These are phyloP conservation scores for Parastagonospora nodorum DNA, from an alignment of 2,329 filamentous ascomycete genomes.

Conservation along the genomic window DNA sequence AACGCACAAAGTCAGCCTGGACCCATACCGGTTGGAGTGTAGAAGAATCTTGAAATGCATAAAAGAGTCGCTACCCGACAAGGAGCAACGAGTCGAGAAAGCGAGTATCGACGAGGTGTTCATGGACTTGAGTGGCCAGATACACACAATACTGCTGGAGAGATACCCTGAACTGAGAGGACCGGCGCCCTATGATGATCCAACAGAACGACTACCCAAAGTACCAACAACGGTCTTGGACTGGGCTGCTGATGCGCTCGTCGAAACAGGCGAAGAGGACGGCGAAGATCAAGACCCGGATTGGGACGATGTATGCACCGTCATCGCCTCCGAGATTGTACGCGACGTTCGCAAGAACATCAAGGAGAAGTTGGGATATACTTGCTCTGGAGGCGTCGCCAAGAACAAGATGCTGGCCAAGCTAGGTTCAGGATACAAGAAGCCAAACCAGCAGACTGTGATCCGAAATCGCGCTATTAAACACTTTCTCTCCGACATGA, in stretches of 20 bases:
- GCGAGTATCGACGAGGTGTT: conserved; percentile 96
- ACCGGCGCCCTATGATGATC: conserved; percentile 75
- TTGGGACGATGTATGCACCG: conserved; percentile 92
- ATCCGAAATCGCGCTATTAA: conserved; percentile 82
- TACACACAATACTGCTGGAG: conserved; percentile 75
- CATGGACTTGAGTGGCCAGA: conserved; percentile 83
- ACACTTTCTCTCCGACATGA: conserved; percentile 81
- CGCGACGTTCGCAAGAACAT: conserved; percentile 73
- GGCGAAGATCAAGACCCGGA: conserved; percentile 81
- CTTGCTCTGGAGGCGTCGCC: conserved; percentile 87
- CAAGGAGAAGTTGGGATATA: conserved; percentile 76
- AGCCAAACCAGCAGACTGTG: conserved; percentile 94
- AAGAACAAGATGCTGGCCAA: conserved; percentile 96
- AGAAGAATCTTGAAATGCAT: conserved; percentile 80
- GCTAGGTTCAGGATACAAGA: conserved; percentile 86
- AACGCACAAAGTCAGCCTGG: conserved; percentile 90
- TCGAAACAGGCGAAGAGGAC: conserved; percentile 76
- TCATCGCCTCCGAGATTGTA: conserved; percentile 88
- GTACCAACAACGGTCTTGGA: conserved; percentile 76
- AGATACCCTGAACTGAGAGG: conserved; percentile 74
- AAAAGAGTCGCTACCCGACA: conserved; percentile 70
- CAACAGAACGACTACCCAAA: conserved; percentile 70
- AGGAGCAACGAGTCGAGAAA: conserved; percentile 81
- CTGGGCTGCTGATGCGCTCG: conserved; percentile 81
- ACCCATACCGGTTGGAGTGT: conserved; percentile 87